A percentile compares a stretch with the other conserved stretches of the same genome.
phyloP scores from a whole-genome alignment of 1,284 basidiomycete genomes.

The Takashimella tepidaria region DNA sequence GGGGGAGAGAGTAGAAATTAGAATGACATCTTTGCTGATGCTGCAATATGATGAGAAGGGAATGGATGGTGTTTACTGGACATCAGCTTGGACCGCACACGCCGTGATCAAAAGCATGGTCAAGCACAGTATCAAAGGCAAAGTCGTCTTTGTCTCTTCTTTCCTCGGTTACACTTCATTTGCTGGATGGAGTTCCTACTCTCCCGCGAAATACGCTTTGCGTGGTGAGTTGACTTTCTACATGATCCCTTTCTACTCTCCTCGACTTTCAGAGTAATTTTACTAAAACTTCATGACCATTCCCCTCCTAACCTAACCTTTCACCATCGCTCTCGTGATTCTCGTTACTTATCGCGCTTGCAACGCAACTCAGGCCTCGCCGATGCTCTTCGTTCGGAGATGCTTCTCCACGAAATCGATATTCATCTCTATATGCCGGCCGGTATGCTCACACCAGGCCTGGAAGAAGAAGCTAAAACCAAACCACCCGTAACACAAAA shows the following conservation, averaged over 20 bases:
- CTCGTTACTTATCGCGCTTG: not conserved
- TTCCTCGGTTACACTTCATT: slow-evolving; percentile 76
- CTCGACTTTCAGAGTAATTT: not conserved
- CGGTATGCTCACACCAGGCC: slow-evolving; percentile 78
- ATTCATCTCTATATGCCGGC: slow-evolving; percentile 84
- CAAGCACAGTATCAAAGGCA: slow-evolving; percentile 54
- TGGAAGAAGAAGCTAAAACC: slow-evolving; percentile 68
- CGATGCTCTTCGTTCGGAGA: slow-evolving; percentile 76
- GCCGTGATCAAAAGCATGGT: slow-evolving; percentile 70
- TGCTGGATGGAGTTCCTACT: slow-evolving; percentile 77
- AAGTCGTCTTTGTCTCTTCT: slow-evolving; percentile 77
- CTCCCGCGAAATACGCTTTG: slow-evolving; percentile 84
- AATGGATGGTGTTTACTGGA: slow-evolving; percentile 52
- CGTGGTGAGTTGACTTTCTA: slow-evolving; percentile 56
- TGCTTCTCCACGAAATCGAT: slow-evolving; percentile 63
- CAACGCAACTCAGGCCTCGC: slow-evolving; percentile 61
- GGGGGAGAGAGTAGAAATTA: too few relatives aligned
- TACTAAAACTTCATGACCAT: not conserved
- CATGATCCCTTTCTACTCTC: not conserved
- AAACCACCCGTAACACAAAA: slow-evolving; percentile 76
- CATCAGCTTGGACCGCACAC: slow-evolving; percentile 67
- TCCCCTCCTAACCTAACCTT: slow-evolving; percentile 29
- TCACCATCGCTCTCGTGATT: not conserved
- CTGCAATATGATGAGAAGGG: slow-evolving; percentile 22
- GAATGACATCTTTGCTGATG: too few relatives aligned